Evolutionary conservation across 495 filamentous ascomycete genomes (phyloP).

Genomic region (Thermochaetoides thermophila): DNA sequence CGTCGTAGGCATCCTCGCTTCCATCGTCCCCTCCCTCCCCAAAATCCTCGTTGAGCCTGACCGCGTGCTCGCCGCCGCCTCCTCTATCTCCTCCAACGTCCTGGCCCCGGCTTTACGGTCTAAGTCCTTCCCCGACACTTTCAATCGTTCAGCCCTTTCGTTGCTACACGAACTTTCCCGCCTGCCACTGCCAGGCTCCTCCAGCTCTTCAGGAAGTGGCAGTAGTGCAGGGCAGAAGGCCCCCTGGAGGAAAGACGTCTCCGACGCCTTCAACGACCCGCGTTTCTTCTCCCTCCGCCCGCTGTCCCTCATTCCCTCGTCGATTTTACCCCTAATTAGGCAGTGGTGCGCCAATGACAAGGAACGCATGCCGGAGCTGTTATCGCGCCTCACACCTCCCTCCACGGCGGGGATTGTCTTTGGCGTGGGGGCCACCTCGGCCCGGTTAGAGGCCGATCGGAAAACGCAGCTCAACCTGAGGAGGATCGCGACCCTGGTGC

Average conservation of each 20-base stretch:
- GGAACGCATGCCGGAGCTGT: conserved; percentile 68
- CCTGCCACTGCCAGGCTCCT: conserved; percentile 55
- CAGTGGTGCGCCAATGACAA: conserved; percentile 78
- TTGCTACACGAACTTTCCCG: conserved; percentile 65
- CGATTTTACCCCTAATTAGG: conserved; percentile 70
- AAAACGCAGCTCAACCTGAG: conserved; percentile 85
- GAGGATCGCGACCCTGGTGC: conserved; percentile 59
- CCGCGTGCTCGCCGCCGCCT: conserved; percentile 59
- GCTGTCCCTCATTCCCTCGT: conserved; percentile 45
- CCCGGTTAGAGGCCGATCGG: conserved; percentile 85
- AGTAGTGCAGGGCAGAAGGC: conserved; percentile 74
- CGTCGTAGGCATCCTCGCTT: conserved; percentile 62
- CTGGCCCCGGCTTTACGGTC: conserved; percentile 72
- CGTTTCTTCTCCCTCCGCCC: conserved; percentile 63
- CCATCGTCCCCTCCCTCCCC: conserved; percentile 68
- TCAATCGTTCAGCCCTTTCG: conserved; percentile 52
- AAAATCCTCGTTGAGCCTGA: conserved; percentile 78
- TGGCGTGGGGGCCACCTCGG: conserved; percentile 86
- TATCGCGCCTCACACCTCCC: conserved; percentile 65
- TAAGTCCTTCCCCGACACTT: conserved; percentile 76
- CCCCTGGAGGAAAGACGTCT: conserved; percentile 88
- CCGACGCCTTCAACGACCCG: conserved; percentile 80
- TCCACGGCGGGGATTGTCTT: conserved; percentile 97
- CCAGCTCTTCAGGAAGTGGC: too few species aligned
- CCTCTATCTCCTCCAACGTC: conserved; percentile 67